Conservation (phyloP, 2,329 filamentous ascomycete genomes). For the Trichoderma harzianum region DNA sequence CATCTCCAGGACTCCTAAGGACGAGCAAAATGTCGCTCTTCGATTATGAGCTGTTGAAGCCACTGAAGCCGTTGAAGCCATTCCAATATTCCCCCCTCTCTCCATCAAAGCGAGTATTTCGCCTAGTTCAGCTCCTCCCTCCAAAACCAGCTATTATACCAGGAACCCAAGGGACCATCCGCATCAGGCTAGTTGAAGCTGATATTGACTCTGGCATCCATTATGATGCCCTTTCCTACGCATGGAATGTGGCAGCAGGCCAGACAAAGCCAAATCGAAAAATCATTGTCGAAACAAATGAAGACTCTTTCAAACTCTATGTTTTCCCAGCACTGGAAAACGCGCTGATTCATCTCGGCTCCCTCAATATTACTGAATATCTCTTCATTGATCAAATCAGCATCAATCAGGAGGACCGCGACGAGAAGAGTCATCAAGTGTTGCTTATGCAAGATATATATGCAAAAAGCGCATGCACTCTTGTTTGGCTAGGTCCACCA, state of each 20-base stretch:
- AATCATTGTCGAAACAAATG: constrained; percentile 26
- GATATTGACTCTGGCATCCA: constrained; percentile 19
- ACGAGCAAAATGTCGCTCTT: constrained; percentile 4
- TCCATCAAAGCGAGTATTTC: constrained; percentile 22
- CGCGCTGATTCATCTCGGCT: constrained; percentile 26
- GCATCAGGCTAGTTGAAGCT: constrained; percentile 28
- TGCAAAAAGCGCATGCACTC: constrained; percentile 21
- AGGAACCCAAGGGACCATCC: constrained; percentile 24
- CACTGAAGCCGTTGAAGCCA: neutral
- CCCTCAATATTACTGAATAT: constrained; percentile 4
- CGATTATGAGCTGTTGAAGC: neutral
- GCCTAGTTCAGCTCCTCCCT: constrained; percentile 26
- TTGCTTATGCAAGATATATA: constrained; percentile 32
- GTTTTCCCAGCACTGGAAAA: constrained; percentile 31
- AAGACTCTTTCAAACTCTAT: constrained; percentile 19
- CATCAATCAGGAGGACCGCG: constrained; percentile 29
- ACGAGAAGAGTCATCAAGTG: constrained; percentile 30
- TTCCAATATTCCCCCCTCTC: constrained; percentile 19
- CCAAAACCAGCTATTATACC: constrained; percentile 22
- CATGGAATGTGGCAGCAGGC: constrained; percentile 25
- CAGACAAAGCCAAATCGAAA: constrained; percentile 22
- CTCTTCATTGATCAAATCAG: constrained; percentile 34
- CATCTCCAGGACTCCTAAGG: neutral
- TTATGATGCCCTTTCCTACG: constrained; percentile 33
- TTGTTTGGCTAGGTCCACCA: constrained; percentile 30